phyloP scores from a whole-genome alignment of 2,329 filamentous ascomycete genomes.

The Pezizomycotina sp. region DNA sequence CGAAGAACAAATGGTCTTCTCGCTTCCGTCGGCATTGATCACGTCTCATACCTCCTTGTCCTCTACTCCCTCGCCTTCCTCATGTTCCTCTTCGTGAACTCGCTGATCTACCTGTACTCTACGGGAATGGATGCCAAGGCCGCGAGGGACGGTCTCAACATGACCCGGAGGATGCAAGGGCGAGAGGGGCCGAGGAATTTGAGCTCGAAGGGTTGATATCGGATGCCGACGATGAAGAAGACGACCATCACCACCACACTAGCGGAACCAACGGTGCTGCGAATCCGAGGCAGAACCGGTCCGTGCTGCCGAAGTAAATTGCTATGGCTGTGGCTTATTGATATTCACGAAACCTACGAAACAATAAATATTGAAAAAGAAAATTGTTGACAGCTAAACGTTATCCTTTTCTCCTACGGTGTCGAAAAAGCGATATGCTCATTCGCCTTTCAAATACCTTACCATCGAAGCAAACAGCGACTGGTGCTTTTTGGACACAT shows the following conservation, averaged over 20 bases:
- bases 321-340: no score
- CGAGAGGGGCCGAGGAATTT: conserved; percentile 72
- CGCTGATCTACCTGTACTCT: conserved; percentile 10
- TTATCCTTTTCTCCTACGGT: no score
- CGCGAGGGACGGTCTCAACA: conserved; percentile 9
- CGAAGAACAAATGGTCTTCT: conserved; percentile 78
- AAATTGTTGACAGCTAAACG: no score
- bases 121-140: conserved; percentile 10
- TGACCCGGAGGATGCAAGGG: conserved; percentile 31
- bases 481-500: no score
- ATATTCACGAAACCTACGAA: no score
- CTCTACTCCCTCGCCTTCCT: conserved; percentile 81
- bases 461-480: no score
- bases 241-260: conserved; percentile 35
- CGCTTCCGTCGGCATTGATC: conserved; percentile 56
- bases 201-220: conserved; percentile 82
- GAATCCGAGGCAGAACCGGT: no score
- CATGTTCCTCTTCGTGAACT: conserved; percentile 51
- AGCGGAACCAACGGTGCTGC: conserved; percentile 12
- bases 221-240: conserved; percentile 57
- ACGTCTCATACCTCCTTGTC: conserved; percentile 83
- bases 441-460: no score
- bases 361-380: no score
- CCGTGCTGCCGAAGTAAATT: no score
- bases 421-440: no score